Conservation (phyloP, 225 moss, liverwort and hornwort species). For the Sphagnum contortum region DNA sequence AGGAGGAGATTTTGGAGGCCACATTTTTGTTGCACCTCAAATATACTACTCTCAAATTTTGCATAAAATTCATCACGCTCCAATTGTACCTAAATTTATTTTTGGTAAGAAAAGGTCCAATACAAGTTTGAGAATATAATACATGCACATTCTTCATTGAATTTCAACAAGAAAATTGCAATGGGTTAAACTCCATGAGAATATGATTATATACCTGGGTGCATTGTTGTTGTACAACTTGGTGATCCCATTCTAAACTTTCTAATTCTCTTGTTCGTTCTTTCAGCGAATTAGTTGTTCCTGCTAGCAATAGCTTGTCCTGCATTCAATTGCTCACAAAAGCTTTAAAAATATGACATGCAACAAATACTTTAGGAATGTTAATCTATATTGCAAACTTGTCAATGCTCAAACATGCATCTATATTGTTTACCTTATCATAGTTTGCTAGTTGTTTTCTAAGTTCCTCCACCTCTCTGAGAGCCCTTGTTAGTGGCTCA, state of each 20-base stretch:
- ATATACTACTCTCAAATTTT: slow-evolving; percentile 73
- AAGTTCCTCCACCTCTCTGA: slow-evolving; percentile 60
- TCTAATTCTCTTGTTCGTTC: slow-evolving; percentile 48
- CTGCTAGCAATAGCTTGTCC: slow-evolving; percentile 56
- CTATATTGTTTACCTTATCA: slow-evolving; percentile 31
- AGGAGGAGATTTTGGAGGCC: slow-evolving; percentile 69
- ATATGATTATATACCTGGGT: slow-evolving; percentile 21
- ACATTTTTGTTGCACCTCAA: slow-evolving; percentile 86
- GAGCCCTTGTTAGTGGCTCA: slow-evolving; percentile 65
- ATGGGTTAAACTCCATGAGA: too few species aligned
- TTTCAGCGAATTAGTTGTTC: slow-evolving; percentile 31
- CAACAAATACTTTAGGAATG: too few species aligned
- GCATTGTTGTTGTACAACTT: slow-evolving; percentile 55
- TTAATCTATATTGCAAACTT: neutral
- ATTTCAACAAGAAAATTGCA: too few species aligned
- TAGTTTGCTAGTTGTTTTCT: slow-evolving; percentile 44
- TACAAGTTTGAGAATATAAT: too few species aligned
- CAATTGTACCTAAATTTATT: slow-evolving; percentile 31
- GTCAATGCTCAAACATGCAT: neutral
- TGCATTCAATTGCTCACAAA: slow-evolving; percentile 1
- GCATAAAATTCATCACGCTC: slow-evolving; percentile 69
- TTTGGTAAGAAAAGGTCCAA: too few species aligned
- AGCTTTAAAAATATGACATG: too few species aligned
- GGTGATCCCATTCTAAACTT: slow-evolving; percentile 68
- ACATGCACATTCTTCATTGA: too few species aligned